Conservation (phyloP, 2,329 filamentous ascomycete genomes). For the Ceratocystis colombiana region DNA sequence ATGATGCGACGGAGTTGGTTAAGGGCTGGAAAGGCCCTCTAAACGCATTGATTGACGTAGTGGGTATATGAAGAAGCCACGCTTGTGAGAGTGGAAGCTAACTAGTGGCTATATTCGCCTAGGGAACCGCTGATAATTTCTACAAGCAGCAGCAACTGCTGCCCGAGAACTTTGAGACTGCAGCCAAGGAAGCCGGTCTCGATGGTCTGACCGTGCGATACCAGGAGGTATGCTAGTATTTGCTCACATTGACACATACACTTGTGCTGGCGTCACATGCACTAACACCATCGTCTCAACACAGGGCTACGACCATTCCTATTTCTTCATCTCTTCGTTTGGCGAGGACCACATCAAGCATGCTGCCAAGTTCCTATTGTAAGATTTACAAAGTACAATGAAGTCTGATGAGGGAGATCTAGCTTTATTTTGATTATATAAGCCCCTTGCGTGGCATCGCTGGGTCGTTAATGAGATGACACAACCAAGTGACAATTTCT, state of each 20-base stretch:
- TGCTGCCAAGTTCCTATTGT: conserved; percentile 68
- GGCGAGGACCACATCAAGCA: conserved; percentile 83
- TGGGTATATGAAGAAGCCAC: conserved; percentile 36
- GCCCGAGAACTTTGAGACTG: conserved; percentile 81
- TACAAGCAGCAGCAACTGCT: conserved; percentile 89
- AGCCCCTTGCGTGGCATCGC: background rate
- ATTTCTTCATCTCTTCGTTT: conserved; percentile 92
- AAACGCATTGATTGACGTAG: conserved; percentile 77
- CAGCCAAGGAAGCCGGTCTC: conserved; percentile 64
- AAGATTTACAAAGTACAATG: background rate
- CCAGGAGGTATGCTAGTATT: conserved; percentile 50
- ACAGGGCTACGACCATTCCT: conserved; percentile 88
- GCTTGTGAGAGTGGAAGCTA: background rate
- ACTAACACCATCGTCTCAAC: conserved; percentile 14
- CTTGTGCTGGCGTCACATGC: background rate
- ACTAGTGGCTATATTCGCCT: conserved; percentile 10
- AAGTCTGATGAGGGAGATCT: too few species aligned
- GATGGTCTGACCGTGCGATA: conserved; percentile 67
- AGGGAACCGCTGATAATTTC: conserved; percentile 91
- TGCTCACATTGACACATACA: background rate
- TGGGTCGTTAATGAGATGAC: background rate
- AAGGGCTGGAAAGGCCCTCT: conserved; percentile 61
- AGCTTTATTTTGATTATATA: conserved; percentile 6
- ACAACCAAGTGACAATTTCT: background rate
- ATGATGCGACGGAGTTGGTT: conserved; percentile 86